A percentile compares a stretch with the other conserved stretches of the same genome.
phyloP scores from a whole-genome alignment of 2,329 filamentous ascomycete species.

The Graphilbum ipis-grandicollis region DNA sequence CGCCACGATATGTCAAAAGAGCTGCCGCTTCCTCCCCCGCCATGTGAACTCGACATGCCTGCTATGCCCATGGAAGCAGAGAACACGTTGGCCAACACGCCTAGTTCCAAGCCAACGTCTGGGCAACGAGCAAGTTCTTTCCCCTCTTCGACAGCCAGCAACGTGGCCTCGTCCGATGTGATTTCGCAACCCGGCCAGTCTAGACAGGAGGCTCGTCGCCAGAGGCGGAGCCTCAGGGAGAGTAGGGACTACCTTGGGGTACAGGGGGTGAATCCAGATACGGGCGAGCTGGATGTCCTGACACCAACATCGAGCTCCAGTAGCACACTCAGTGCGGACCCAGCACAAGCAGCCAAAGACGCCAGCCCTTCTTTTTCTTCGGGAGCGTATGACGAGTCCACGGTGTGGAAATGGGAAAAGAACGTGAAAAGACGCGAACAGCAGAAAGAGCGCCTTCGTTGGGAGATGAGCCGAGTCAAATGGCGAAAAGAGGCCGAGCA shows the following conservation, averaged over 20 bases:
- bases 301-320: conserved; percentile 30
- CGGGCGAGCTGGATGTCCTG: conserved; percentile 32
- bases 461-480: conserved; percentile 17
- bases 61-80: no score
- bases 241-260: conserved; percentile 42
- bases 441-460: conserved; percentile 20
- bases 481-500: conserved; percentile 28
- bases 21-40: no score
- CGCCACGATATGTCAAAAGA: no score
- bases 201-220: conserved; percentile 18
- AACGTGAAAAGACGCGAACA: conserved; percentile 25
- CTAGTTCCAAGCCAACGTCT: no score
- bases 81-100: no score
- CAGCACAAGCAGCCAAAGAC: conserved; percentile 17
- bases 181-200: conserved; percentile 13
- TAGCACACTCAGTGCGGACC: conserved; percentile 13
- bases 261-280: conserved; percentile 38
- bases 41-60: no score
- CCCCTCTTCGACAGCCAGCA: not conserved
- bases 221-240: conserved; percentile 28
- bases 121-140: no score
- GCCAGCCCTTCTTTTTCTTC: conserved; percentile 18
- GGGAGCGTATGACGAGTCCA: no score
- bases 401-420: conserved; percentile 16
- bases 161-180: not conserved